Evolutionary conservation across 768 basidiomycete genomes (phyloP), one percentile per base, ranked within the genome.

Genomic region (Trametes cubensis): DNA sequence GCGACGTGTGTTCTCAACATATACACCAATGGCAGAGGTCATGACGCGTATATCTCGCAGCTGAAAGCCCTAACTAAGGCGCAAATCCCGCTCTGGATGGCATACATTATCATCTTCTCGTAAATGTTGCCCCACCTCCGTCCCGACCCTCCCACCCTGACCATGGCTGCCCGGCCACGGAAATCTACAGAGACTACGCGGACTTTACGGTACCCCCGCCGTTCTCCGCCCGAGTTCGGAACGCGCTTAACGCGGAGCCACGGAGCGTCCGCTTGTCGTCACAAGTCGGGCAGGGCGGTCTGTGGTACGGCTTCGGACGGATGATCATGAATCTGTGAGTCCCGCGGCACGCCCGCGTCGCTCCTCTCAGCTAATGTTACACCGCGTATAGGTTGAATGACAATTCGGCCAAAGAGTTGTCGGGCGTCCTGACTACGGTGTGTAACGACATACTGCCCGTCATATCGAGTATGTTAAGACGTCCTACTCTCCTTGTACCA

Each of bases 241-340:
- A 94, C 65, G 95, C 95, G 1, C 80, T 98, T 55, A 92, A 88
- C 69, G 95, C 95, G 20, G 94, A 96, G 57, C 81, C 95, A 11
- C 83, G 85, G 21, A 92, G 90, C 66, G 95, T 98, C 55, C 87
- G 85, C 62, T 80, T 98, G 6, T 85, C 91, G 11, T 83, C 81
- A 46, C 84, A 95, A 8, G 93, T 96, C 10, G 95, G 95, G 8
- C 87, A 88, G 13, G 92, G 92, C 2, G 92, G 93, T 2, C 76
- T 86, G 67, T 98, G 95, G 95, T 98, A 97, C 73, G 89, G 88
- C 4, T 95, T 95, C 73, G 95, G 95, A 15, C 88, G 88, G 72
- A 85, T 86, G 65, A 86, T 96, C 62, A 89, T 88, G 79, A 87
- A 88, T 56, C 85, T 96, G 94, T 93, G 70, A 68, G 82, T 70